Evolutionary conservation across 768 basidiomycete species (phyloP).

Genomic region (Podaxis sp.): DNA sequence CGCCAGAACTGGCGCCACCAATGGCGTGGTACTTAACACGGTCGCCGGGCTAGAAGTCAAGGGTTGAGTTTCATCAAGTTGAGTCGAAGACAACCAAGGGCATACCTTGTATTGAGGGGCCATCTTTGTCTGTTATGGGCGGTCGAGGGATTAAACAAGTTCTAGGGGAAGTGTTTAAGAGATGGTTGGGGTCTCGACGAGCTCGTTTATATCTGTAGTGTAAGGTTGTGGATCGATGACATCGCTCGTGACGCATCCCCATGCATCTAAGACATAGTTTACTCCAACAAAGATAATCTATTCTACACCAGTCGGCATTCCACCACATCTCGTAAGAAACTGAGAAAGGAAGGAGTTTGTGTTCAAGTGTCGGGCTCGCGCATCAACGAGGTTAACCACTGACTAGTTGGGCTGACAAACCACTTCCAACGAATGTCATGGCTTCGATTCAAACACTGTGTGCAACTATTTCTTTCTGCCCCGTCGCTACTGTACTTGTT

Average conservation of each 20-base stretch:
- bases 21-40: slow-evolving; percentile 13
- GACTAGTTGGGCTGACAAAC: no score
- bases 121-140: neutral
- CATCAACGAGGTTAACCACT: no score
- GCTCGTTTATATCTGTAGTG: neutral
- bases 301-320: neutral
- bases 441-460: no score
- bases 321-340: no score
- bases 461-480: no score
- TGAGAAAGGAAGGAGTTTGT: no score
- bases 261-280: neutral
- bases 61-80: neutral
- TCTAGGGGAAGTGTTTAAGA: neutral
- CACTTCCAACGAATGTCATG: no score
- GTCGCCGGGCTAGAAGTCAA: slow-evolving; percentile 6
- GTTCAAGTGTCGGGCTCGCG: no score
- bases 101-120: slow-evolving; percentile 2
- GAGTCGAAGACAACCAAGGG: neutral
- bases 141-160: neutral
- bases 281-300: neutral
- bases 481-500: no score
- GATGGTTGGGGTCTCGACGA: neutral
- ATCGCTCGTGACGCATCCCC: neutral
- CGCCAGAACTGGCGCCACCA: slow-evolving; percentile 3
- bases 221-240: neutral